These are phyloP conservation scores for Fusarium haematococcum DNA, from an alignment of 2,329 filamentous ascomycete species.

Conservation along the genomic window DNA sequence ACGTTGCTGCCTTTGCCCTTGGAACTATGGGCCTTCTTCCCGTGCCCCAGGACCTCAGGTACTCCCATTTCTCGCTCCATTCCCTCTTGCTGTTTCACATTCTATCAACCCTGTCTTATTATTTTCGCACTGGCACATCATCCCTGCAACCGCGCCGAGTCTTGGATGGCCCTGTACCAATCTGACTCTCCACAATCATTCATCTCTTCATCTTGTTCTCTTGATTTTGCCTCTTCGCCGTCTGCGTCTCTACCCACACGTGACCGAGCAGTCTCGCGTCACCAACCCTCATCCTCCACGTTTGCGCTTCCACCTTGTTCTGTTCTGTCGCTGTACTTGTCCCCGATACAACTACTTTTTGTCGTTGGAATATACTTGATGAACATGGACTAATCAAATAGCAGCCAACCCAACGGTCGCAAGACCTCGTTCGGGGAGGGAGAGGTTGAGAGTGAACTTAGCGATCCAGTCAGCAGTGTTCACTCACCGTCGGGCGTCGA, in stretches of 20 bases:
- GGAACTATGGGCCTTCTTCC: constrained; percentile 19
- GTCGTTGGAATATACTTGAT: neutral
- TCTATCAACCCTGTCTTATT: constrained; percentile 12
- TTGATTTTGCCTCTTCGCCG: neutral
- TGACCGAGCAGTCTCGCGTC: neutral
- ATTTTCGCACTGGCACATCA: constrained; percentile 13
- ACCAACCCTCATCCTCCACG: neutral
- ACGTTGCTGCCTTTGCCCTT: constrained; percentile 8
- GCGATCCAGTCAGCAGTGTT: constrained; percentile 52
- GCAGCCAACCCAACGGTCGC: constrained; percentile 46
- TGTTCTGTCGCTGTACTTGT: neutral
- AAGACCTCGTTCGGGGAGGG: constrained; percentile 52
- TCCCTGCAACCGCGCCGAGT: constrained; percentile 14
- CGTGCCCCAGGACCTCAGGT: constrained; percentile 25
- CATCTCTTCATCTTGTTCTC: neutral
- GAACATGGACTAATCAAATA: constrained; percentile 38
- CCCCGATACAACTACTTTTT: neutral
- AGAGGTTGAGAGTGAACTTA: constrained; percentile 58
- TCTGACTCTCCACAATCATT: neutral
- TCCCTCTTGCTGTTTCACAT: constrained; percentile 16
- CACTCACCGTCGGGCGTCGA: constrained; percentile 53
- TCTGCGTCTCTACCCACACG: neutral
- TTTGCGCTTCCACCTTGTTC: neutral
- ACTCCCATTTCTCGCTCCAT: constrained; percentile 17
- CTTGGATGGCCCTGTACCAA: constrained; percentile 4